Base-by-base conservation (phyloP, 208 protist genomes). In the Trypanosoma conorhini region DNA sequence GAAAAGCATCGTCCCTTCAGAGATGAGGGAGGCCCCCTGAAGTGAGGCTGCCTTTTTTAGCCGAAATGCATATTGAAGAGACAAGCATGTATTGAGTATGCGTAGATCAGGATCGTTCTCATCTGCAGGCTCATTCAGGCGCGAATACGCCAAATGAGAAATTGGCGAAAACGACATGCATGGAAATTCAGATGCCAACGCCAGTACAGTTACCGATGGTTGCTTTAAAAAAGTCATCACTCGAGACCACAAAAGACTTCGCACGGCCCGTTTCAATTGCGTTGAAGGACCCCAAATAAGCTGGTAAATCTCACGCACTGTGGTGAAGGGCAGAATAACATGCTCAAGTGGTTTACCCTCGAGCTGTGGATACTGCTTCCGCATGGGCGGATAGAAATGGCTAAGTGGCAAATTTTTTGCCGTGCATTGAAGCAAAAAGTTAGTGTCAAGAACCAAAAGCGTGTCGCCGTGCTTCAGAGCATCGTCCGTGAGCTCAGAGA, bases 271-370 rank as follows among this genome's bases (percentile, higher is more conserved):
- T 44, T 81, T 62, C 7, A 94, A 26, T 10, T 67, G 68, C n/a
- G 67, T 74, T 31, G 63, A 44, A 0, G 75, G 55, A 59, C 62
- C 70, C 91, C 91, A 96, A 35, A 96, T 85, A 15, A 87, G 35
- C 33, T 77, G 65, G 70, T 94, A 67, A 22, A 71, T 62, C 72
- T 96, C 88, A 56, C 83, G 76, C 1, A 94, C 59, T 1, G 77
- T 85, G 13, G 88, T 96, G 59, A 96, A 96, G 2, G 91, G 91
- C n/a, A 96, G 60, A 13, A 96, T 76, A 26, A 89, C 70, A 17
- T 68, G 77, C 3, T 70, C 48, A 26, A 71, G 40, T 46, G 56
- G 56, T 62, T 83, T 81, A 0, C 42, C 22, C 9, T 62, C 62
- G 26, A 85, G 56, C 31, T 80, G 62, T 17, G 87, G 78, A 75